Percentiles rank a stretch among this genome's conserved stretches.
phyloP scores from a whole-genome alignment of 2,329 filamentous ascomycete species.

The Lachnellula suecica region DNA sequence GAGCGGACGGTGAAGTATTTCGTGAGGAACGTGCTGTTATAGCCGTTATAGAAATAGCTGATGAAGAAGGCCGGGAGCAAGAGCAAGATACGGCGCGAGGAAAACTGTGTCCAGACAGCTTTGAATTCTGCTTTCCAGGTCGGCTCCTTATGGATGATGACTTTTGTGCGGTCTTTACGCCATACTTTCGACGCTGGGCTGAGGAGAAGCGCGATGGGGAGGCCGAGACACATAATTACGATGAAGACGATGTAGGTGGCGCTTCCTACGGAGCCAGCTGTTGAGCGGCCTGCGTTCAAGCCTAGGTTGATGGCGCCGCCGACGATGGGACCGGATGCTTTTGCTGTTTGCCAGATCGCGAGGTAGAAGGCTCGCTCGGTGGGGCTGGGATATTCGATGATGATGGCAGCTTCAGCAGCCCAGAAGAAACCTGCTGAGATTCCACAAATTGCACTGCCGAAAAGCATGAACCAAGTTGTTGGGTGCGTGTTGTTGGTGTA shows the following conservation, averaged over 20 bases:
- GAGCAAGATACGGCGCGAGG: conserved; percentile 61
- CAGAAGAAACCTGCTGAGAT: conserved; percentile 66
- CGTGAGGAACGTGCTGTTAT: conserved; percentile 68
- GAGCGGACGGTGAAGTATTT: conserved; percentile 71
- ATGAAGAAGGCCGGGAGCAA: conserved; percentile 69
- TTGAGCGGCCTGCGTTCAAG: conserved; percentile 55
- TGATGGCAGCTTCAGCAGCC: conserved; percentile 74
- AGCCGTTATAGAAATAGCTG: conserved; percentile 68
- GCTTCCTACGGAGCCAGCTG: conserved; percentile 66
- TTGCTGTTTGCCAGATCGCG: conserved; percentile 64
- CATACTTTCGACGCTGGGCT: conserved; percentile 62
- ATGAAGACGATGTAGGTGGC: conserved; percentile 71
- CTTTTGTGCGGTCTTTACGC: conserved; percentile 62
- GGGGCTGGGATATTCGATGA: conserved; percentile 70
- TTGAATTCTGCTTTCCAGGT: conserved; percentile 59
- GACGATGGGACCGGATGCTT: conserved; percentile 64
- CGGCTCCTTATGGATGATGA: conserved; percentile 57
- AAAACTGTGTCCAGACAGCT: conserved; percentile 56
- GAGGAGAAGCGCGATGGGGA: conserved; percentile 63
- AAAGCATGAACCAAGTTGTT: conserved; percentile 65
- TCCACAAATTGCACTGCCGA: conserved; percentile 41
- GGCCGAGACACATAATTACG: conserved; percentile 63
- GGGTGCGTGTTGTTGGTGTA: conserved; percentile 73
- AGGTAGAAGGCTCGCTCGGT: conserved; percentile 64
- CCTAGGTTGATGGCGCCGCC: conserved; percentile 72